phyloP scores from a whole-genome alignment of 2,329 filamentous ascomycete species.

The Helotiales sp. region DNA sequence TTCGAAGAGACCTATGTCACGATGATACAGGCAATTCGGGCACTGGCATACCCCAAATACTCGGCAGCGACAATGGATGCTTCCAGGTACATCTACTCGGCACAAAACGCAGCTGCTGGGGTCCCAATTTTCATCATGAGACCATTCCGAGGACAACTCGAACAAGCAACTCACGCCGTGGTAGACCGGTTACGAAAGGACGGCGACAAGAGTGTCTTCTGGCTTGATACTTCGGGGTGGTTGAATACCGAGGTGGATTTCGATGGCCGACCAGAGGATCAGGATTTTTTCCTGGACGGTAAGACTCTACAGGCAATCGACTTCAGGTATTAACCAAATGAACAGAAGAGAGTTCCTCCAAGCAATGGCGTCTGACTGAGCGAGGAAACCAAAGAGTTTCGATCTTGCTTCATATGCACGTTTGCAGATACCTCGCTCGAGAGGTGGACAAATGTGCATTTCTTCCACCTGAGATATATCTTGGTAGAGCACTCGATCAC shows the following conservation, averaged over 20 bases:
- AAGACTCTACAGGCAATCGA: not conserved
- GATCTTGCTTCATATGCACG: constrained; percentile 45
- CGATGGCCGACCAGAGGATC: constrained; percentile 30
- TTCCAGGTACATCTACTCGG: constrained; percentile 21
- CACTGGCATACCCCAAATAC: constrained; percentile 35
- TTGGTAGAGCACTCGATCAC: constrained; percentile 27
- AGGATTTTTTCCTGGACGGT: constrained; percentile 43
- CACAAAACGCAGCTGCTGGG: constrained; percentile 33
- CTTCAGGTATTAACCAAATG: not conserved
- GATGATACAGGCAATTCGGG: constrained; percentile 44
- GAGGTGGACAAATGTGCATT: constrained; percentile 43
- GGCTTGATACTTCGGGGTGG: constrained; percentile 49
- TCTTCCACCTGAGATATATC: constrained; percentile 41
- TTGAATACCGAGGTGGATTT: constrained; percentile 40
- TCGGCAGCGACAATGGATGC: constrained; percentile 18
- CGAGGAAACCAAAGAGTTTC: constrained; percentile 45
- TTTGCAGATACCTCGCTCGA: constrained; percentile 45
- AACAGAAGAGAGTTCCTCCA: constrained; percentile 32
- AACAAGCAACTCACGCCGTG: constrained; percentile 43
- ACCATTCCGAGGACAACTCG: constrained; percentile 44
- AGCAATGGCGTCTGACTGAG: constrained; percentile 43
- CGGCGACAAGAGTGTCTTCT: constrained; percentile 45
- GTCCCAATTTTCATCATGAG: constrained; percentile 47
- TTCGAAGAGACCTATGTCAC: constrained; percentile 46
- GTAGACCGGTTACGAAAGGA: constrained; percentile 43